phyloP scores from a whole-genome alignment of 257 asterid genomes.

The Solanum etuberosum region DNA sequence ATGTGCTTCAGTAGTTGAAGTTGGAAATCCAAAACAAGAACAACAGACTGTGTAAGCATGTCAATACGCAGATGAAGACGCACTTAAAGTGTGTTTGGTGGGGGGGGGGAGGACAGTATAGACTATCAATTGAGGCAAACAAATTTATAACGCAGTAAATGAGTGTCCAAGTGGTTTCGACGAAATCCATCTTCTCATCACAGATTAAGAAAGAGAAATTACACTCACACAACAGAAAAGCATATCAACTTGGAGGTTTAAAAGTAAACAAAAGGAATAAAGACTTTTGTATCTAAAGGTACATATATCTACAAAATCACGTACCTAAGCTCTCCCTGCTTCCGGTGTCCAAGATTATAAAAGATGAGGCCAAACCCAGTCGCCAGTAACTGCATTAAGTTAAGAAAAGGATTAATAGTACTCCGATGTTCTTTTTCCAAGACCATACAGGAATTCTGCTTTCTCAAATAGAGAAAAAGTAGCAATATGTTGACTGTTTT shows the following conservation, averaged over 20 bases:
- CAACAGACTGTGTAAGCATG: neutral
- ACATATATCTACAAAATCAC: neutral
- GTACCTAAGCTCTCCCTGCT: conserved; percentile 86
- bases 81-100: neutral
- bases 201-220: neutral
- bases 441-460: neutral
- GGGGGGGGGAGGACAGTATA: neutral
- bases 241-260: neutral
- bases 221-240: neutral
- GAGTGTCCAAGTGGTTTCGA: neutral
- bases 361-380: conserved; percentile 77
- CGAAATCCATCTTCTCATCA: neutral
- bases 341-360: conserved; percentile 82
- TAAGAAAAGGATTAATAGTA: neutral
- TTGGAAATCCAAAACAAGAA: neutral
- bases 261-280: neutral
- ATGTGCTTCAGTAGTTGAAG: neutral
- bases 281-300: neutral
- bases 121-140: neutral
- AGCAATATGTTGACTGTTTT: neutral
- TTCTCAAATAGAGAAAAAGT: neutral
- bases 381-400: conserved; percentile 51
- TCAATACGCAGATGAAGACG: neutral
- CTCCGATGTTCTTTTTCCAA: neutral
- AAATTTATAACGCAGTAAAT: neutral